phyloP scores from a whole-genome alignment of 768 basidiomycete genomes.

The Phanerochaete sordida region DNA sequence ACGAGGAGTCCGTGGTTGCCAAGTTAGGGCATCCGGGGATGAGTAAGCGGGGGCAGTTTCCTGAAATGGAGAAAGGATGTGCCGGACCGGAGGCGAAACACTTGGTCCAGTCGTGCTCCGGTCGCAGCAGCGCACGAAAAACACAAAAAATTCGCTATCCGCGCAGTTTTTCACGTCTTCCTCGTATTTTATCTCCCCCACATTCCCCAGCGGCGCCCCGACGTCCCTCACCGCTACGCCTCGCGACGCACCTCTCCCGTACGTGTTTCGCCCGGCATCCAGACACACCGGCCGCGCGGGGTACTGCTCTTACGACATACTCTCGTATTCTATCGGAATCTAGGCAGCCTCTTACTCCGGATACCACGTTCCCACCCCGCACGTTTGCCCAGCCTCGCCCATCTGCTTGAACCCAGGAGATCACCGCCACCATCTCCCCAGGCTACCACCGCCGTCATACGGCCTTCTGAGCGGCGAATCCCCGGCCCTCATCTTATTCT shows the following conservation, averaged over 20 bases:
- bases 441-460: background rate
- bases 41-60: background rate
- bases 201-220: background rate
- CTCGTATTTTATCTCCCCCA: background rate
- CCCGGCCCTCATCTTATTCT: background rate
- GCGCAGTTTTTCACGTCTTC: background rate
- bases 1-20: background rate
- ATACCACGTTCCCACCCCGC: background rate
- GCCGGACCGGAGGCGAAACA: constrained; percentile 3
- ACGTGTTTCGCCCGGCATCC: background rate
- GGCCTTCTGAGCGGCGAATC: background rate
- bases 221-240: background rate
- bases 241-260: background rate
- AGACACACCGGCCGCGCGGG: background rate
- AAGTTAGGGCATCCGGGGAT: background rate
- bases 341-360: background rate
- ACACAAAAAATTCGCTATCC: background rate
- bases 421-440: constrained; percentile 4
- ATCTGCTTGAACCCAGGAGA: background rate
- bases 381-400: constrained; percentile 1
- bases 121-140: background rate
- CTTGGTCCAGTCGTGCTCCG: background rate
- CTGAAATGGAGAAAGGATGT: background rate
- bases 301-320: background rate
- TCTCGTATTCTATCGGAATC: background rate